Evolutionary conservation across 2,329 filamentous ascomycete genomes (phyloP), one percentile per base, ranked within the genome.

Genomic region (Trichoderma afroharzianum): DNA sequence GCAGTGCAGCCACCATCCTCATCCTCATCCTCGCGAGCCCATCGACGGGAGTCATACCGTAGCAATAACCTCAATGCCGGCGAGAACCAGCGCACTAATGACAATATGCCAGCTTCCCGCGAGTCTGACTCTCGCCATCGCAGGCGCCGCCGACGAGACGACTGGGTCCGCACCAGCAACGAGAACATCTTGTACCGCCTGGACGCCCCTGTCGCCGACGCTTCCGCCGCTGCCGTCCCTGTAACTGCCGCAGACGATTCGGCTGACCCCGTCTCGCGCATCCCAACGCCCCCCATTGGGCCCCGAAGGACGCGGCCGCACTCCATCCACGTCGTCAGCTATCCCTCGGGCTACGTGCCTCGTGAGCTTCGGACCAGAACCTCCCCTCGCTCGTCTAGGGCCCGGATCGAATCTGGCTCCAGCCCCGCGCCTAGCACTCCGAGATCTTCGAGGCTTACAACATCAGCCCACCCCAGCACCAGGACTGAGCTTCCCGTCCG

Each of bases 321-420:
- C 74, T 79, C 82, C 47, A 83, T 83, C 70, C 82, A 83, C 77
- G 82, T 83, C 68, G 75, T 83, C 72, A 83, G 81, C 32, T 83
- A 81, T 69, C 82, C 82, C 3, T 76, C 81, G 2, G 82, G 82
- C 68, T 83, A 83, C 76, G 78, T 85, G 28, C 85, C 85, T 21
- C 80, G 81, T 71, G 85, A 86, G 71, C 75, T 86, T 58, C 81
- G 83, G 7, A 11, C 71, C 50, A 24, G 70, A 28, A 69, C 66
- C 39, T 69, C 66, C n/a, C 39, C 66, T 47, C 15, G 24, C 55
- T 59, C 66, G 11, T 57, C 69, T 7, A 53, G 69, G 26, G 24
- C 62, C 18, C 61, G 59, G 12, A 24, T 43, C 43, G 30, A 57
- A 61, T 57, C 47, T 8, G 53, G 63, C 32, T 15, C 21, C 43